These are phyloP conservation scores for Sarocladium strictum DNA, from an alignment of 2,329 filamentous ascomycete species.

Conservation along the genomic window DNA sequence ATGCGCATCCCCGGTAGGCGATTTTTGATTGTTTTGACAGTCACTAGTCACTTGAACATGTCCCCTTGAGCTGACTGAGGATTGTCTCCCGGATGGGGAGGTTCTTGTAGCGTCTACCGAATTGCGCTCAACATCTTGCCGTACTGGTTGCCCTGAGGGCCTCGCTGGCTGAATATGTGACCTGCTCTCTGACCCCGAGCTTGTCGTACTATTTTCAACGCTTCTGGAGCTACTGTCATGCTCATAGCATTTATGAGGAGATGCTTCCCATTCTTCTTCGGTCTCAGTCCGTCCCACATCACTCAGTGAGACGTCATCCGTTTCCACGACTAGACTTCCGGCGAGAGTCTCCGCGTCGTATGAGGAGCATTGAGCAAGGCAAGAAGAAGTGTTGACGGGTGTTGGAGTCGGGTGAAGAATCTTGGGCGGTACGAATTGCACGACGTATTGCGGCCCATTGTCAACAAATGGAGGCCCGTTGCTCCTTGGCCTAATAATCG, in stretches of 20 bases:
- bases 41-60: no score
- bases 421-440: conserved; percentile 12
- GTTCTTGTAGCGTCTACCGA: no score
- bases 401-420: conserved; percentile 20
- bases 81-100: no score
- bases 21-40: no score
- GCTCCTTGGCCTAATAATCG: not conserved
- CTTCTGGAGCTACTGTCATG: no score
- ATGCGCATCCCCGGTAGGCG: no score
- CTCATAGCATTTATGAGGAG: not conserved
- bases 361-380: not conserved
- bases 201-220: no score
- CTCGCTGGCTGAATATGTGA: no score
- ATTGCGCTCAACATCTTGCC: no score
- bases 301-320: not conserved
- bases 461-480: not conserved
- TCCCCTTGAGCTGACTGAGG: no score
- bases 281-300: not conserved
- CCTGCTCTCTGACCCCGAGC: not conserved
- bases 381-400: conserved; percentile 10
- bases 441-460: conserved; percentile 14
- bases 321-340: conserved; percentile 9
- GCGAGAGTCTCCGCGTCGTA: not conserved
- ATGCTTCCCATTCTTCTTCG: not conserved
- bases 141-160: no score